Evolutionary conservation across 1,284 basidiomycete species (phyloP).

Genomic region (Irpex rosettiformis): DNA sequence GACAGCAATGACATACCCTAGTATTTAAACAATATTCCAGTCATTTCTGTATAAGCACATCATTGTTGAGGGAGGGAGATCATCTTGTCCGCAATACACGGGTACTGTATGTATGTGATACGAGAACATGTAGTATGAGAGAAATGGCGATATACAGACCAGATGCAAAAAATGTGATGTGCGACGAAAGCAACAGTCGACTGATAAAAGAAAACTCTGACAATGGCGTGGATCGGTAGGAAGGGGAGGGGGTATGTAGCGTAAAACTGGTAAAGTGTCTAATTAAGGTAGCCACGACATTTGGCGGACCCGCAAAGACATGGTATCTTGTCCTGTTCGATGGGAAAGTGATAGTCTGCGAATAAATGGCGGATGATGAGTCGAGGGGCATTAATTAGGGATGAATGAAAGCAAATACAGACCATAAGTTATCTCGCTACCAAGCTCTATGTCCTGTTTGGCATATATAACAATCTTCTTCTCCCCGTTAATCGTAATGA

Average conservation of each 20-base stretch:
- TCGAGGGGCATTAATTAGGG: background rate
- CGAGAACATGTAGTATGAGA: background rate
- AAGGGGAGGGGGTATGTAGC: background rate
- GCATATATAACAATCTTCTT: conserved; percentile 99
- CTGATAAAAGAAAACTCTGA: too few relatives aligned
- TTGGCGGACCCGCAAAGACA: conserved; percentile 85
- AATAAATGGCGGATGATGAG: conserved; percentile 5
- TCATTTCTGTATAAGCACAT: too few relatives aligned
- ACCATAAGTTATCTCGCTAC: conserved; percentile 95
- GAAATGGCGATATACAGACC: background rate
- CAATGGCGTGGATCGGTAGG: background rate
- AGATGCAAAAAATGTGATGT: background rate
- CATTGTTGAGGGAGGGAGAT: too few relatives aligned
- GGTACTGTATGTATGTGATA: background rate
- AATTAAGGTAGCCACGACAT: conserved; percentile 90
- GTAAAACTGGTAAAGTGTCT: conserved; percentile 21
- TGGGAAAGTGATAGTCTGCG: conserved; percentile 89
- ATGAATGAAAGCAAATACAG: conserved; percentile 25
- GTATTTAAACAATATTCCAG: too few relatives aligned
- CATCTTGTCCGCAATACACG: too few relatives aligned
- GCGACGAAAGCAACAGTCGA: background rate
- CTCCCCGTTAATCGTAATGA: conserved; percentile 96
- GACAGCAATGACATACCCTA: too few relatives aligned
- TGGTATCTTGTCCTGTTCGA: conserved; percentile 90
- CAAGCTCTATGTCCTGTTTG: conserved; percentile 89